phyloP scores from a whole-genome alignment of 352 stramenopile species.

The Phytopythium aichiense region DNA sequence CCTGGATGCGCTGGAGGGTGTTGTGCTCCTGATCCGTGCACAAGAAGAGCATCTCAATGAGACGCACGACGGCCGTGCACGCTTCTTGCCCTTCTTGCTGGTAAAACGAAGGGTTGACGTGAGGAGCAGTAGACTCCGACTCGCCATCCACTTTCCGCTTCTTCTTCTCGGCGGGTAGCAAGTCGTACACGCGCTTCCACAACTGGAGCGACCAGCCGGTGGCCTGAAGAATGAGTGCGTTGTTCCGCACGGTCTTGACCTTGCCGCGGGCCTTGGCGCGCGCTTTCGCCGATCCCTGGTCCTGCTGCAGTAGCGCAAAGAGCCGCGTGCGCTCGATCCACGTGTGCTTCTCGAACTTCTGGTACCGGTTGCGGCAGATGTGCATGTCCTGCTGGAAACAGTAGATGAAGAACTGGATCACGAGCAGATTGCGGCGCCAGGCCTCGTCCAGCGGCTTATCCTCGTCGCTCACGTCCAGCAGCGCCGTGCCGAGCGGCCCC shows the following conservation, averaged over 20 bases:
- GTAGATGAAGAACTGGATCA: constrained; percentile 81
- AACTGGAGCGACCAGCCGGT: constrained; percentile 48
- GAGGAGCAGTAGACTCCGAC: neutral
- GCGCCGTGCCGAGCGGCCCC: constrained; percentile 49
- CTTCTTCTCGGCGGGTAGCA: constrained; percentile 18
- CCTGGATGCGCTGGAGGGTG: constrained; percentile 63
- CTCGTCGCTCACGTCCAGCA: constrained; percentile 54
- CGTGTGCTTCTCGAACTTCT: constrained; percentile 29
- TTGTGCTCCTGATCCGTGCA: constrained; percentile 76
- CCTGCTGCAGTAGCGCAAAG: constrained; percentile 51
- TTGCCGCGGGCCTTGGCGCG: constrained; percentile 22
- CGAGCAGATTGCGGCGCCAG: constrained; percentile 66
- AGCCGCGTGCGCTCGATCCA: constrained; percentile 67
- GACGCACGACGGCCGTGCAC: constrained; percentile 54
- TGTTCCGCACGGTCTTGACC: constrained; percentile 56
- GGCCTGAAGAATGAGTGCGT: constrained; percentile 58
- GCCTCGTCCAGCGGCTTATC: constrained; percentile 36
- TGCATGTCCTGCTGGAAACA: constrained; percentile 72
- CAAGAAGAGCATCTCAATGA: constrained; percentile 79
- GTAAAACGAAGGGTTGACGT: constrained; percentile 11
- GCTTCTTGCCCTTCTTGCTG: constrained; percentile 57
- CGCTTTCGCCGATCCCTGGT: constrained; percentile 30
- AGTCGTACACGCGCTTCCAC: constrained; percentile 66
- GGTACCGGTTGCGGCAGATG: constrained; percentile 48
- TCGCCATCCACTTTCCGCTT: constrained; percentile 9